Evolutionary conservation across 495 filamentous ascomycete species (phyloP).

Genomic region (Daldinia caldariorum): DNA sequence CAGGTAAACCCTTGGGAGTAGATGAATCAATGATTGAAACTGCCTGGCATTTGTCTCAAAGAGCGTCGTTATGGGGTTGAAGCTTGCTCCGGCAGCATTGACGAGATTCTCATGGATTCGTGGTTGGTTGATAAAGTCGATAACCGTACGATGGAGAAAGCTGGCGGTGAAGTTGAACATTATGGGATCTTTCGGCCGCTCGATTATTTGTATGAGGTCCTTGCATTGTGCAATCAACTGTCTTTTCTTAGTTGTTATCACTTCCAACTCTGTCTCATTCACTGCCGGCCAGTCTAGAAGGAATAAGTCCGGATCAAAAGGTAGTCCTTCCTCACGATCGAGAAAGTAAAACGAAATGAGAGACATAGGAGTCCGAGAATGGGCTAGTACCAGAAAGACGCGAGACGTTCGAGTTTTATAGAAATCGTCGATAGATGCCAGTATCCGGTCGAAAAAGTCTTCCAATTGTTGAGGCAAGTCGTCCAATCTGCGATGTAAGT

Average conservation of each 20-base stretch:
- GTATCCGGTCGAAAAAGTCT: slow-evolving; percentile 41
- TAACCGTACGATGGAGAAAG: slow-evolving; percentile 11
- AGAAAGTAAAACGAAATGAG: slow-evolving; percentile 14
- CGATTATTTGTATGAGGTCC: slow-evolving; percentile 6
- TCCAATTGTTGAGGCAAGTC: slow-evolving; percentile 46
- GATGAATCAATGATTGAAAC: slow-evolving; percentile 4
- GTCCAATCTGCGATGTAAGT: slow-evolving; percentile 42
- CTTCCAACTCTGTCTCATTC: background rate
- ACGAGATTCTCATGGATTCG: background rate
- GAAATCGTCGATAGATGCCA: slow-evolving; percentile 13
- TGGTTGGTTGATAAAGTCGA: slow-evolving; percentile 5
- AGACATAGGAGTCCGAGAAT: slow-evolving; percentile 10
- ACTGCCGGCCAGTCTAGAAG: background rate
- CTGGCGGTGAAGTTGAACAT: slow-evolving; percentile 5
- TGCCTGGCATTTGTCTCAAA: slow-evolving; percentile 4
- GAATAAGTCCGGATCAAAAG: slow-evolving; percentile 5
- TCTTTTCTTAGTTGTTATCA: slow-evolving; percentile 4
- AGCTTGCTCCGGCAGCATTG: background rate
- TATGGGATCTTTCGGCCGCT: background rate
- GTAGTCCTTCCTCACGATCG: slow-evolving; percentile 9
- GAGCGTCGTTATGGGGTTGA: background rate
- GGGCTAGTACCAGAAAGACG: background rate
- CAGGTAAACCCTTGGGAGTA: slow-evolving; percentile 2
- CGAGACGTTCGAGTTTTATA: slow-evolving; percentile 5
- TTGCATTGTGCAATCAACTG: slow-evolving; percentile 17